These are phyloP conservation scores for Xylariaceae sp. DNA, from an alignment of 2,329 filamentous ascomycete species.

Conservation along the genomic window DNA sequence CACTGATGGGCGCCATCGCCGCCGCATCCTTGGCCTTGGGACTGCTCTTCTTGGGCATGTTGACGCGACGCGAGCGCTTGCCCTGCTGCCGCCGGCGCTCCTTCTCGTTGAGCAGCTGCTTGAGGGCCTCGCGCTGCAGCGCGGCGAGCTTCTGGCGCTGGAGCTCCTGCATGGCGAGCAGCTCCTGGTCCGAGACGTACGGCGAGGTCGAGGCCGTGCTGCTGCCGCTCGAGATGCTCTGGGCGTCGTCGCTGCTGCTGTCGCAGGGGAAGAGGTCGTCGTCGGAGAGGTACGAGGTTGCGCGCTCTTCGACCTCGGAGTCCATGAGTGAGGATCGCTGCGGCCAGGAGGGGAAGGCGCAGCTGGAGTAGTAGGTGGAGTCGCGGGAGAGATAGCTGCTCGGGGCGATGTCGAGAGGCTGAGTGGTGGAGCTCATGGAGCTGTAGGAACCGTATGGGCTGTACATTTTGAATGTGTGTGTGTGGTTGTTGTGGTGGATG, in stretches of 20 bases:
- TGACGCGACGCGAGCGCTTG: conserved; percentile 26
- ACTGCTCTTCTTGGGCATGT: conserved; percentile 29
- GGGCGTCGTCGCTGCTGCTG: conserved; percentile 45
- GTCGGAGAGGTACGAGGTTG: conserved; percentile 56
- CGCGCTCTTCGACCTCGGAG: conserved; percentile 34
- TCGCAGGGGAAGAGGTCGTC: conserved; percentile 56
- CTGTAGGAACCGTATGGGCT: conserved; percentile 35
- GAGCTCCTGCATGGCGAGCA: conserved; percentile 46
- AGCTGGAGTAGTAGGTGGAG: conserved; percentile 31
- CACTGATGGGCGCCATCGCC: conserved; percentile 49
- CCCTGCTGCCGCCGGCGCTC: conserved; percentile 43
- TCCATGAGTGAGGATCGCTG: conserved; percentile 35
- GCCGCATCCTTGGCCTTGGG: conserved; percentile 40
- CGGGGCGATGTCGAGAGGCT: conserved; percentile 32
- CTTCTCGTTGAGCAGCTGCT: conserved; percentile 49
- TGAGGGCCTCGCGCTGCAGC: conserved; percentile 48
- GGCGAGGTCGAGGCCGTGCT: conserved; percentile 42
- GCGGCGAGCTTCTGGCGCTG: conserved; percentile 45
- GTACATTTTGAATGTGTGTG: conserved; percentile 25
- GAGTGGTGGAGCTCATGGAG: conserved; percentile 33
- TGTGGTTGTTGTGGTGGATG: background rate
- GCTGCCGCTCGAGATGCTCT: conserved; percentile 41
- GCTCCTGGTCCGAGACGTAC: conserved; percentile 41
- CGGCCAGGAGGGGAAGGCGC: conserved; percentile 42
- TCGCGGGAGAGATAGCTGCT: conserved; percentile 30